These are phyloP conservation scores for Nepenthes gracilis DNA, from an alignment of 148 eudicot species.

Conservation along the genomic window DNA sequence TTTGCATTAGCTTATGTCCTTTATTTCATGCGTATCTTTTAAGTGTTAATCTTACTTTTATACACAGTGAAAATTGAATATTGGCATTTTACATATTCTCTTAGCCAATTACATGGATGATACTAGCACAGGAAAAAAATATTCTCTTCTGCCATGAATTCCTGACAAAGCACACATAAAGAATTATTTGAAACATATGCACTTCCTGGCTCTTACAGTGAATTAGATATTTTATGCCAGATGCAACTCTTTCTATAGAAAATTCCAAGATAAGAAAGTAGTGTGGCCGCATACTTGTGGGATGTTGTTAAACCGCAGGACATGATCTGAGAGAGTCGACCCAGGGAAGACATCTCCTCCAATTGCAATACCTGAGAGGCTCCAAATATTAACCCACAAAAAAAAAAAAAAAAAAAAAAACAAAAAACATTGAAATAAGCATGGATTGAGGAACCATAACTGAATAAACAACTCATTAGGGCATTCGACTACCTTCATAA, in stretches of 20 bases:
- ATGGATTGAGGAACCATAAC: slow-evolving; percentile 3
- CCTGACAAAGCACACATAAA: too few species aligned
- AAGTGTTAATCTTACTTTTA: too few species aligned
- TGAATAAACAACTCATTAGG: background rate
- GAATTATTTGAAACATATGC: too few species aligned
- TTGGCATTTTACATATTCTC: too few species aligned
- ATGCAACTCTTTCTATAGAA: background rate
- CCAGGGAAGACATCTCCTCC: slow-evolving; percentile 99
- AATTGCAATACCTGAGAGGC: slow-evolving; percentile 74
- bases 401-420: background rate
- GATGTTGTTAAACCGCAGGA: slow-evolving; percentile 89
- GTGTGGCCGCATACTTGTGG: slow-evolving; percentile 56
- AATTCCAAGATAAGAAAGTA: background rate
- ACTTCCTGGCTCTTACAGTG: too few species aligned
- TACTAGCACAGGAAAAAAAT: too few species aligned
- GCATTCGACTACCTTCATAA: slow-evolving; percentile 61
- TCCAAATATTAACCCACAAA: slow-evolving; percentile 1
- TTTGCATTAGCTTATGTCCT: too few species aligned
- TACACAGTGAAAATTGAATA: too few species aligned
- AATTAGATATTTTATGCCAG: background rate
- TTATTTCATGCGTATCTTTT: too few species aligned
- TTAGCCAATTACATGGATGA: too few species aligned
- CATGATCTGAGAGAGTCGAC: slow-evolving; percentile 95
- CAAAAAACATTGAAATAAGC: background rate
- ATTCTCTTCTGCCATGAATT: too few species aligned